Base-by-base conservation (phyloP, 1,139 yeast genomes). In the Sugiyamaella neomexicana region DNA sequence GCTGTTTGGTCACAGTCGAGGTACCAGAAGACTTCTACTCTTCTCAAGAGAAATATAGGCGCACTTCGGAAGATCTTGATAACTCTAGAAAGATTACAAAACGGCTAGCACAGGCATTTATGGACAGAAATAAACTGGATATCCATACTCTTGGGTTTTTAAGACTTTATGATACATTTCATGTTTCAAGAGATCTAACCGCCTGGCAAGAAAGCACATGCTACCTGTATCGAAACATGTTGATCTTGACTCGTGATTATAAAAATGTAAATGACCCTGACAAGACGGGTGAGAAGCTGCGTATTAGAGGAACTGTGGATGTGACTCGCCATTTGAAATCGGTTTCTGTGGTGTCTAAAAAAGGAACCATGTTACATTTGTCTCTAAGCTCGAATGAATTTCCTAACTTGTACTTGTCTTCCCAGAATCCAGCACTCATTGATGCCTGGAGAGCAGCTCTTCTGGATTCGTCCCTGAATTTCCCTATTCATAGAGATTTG, bases 171-270 rank as follows among this genome's bases (percentile, higher is more conserved):
- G 65, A 62, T 38, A 41, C 44, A 16, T 61, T 63, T 31, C 46
- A 47, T 27, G 56, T 63, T 17, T 61, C 65, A 1, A 47, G 57
- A 13, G 62, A 63, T 49, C 45, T 52, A 43, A 32, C 48, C 15
- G 32, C 48, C 20, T 62, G 66, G 66, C 62, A 62, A 41, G 49
- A 55, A 23, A 55, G 59, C 34, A 59, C 60, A 16, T 63, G 67
- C 49, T 63, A 61, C 39, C 36, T 63, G 44, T 63, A 61, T 54
- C 63, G 61, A 10, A 50, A 49, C 12, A 56, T 59, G 37, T 55
- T 63, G 10, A 45, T 63, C 17, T 52, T 62, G 13, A 51, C 59
- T 12, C 58, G 60, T 15, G 56, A 54, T 13, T 55, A 47, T 32
- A 36, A 27, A 7, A 42, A 37, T 25, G 13, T 12, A 3, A 13